A percentile compares a stretch with the other conserved stretches of the same genome.
phyloP scores from a whole-genome alignment of 345 rosid genomes.

The Aquilaria yunnanensis region DNA sequence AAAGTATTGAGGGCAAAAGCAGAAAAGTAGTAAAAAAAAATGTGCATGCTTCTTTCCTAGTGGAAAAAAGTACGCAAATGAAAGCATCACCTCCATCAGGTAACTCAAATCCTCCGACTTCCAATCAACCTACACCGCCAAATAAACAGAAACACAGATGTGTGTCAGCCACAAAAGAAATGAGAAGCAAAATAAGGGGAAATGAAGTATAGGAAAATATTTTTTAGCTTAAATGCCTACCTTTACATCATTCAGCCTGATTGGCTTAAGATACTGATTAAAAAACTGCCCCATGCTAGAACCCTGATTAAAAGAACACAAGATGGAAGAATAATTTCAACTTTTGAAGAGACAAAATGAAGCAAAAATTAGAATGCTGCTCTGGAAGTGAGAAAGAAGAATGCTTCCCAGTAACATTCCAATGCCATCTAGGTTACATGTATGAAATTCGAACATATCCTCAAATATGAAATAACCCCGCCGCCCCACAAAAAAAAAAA shows the following conservation, averaged over 20 bases:
- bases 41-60: too few species aligned
- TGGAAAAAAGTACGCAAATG: too few species aligned
- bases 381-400: too few species aligned
- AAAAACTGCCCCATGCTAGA: slow-evolving; percentile 96
- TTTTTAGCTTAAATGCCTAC: slow-evolving; percentile 23
- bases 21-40: slow-evolving; percentile 2
- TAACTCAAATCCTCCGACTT: slow-evolving; percentile 81
- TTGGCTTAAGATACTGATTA: slow-evolving; percentile 81
- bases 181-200: slow-evolving; percentile 7
- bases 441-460: too few species aligned
- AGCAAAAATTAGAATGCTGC: too few species aligned
- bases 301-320: slow-evolving; percentile 45
- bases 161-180: slow-evolving; percentile 8
- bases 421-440: too few species aligned
- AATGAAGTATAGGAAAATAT: slow-evolving; percentile 5
- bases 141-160: slow-evolving; percentile 13
- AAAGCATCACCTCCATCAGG: slow-evolving; percentile 60
- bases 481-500: too few species aligned
- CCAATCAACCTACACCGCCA: slow-evolving; percentile 73
- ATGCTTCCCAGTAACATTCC: too few species aligned
- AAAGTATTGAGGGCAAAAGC: background rate
- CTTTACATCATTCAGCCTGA: slow-evolving; percentile 82
- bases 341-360: too few species aligned
- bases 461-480: too few species aligned
- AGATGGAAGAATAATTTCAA: background rate